Evolutionary conservation across 1,284 basidiomycete species (phyloP).

Genomic region (Ganoderma lucidum): DNA sequence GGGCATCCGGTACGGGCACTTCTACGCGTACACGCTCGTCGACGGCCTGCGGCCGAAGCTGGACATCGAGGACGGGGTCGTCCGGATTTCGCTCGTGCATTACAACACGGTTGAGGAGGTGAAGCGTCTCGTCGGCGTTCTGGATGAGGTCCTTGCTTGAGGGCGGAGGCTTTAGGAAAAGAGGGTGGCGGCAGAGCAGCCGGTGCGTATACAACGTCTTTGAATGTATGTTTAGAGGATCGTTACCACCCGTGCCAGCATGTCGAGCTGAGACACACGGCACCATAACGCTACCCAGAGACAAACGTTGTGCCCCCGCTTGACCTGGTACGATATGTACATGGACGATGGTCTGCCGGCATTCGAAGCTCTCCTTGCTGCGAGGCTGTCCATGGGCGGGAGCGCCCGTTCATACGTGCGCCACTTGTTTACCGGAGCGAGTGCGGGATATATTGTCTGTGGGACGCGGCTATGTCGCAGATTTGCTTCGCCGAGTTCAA

Average conservation of each 20-base stretch:
- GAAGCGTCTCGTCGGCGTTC: constrained; percentile 57
- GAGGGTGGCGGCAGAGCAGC: not conserved
- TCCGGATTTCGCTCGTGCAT: constrained; percentile 82
- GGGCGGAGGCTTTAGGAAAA: not conserved
- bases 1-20: constrained; percentile 82
- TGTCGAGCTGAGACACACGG: too few relatives aligned
- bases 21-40: constrained; percentile 78
- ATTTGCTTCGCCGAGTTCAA: not conserved
- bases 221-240: too few relatives aligned
- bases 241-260: too few relatives aligned
- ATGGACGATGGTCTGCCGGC: too few relatives aligned
- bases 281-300: too few relatives aligned
- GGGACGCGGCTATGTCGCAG: not conserved
- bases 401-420: too few relatives aligned
- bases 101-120: constrained; percentile 83
- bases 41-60: constrained; percentile 60
- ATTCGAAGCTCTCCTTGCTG: too few relatives aligned
- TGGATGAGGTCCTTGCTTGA: constrained; percentile 54
- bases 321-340: too few relatives aligned
- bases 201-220: not conserved
- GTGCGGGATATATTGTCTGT: too few relatives aligned
- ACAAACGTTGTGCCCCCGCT: not conserved
- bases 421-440: too few relatives aligned
- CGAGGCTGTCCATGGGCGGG: too few relatives aligned
- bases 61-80: constrained; percentile 70